Percentiles rank a stretch among this genome's conserved stretches.
These are phyloP conservation scores for Apiotrichum akiyoshidainum DNA, from an alignment of 1,284 basidiomycete genomes.

Conservation along the genomic window DNA sequence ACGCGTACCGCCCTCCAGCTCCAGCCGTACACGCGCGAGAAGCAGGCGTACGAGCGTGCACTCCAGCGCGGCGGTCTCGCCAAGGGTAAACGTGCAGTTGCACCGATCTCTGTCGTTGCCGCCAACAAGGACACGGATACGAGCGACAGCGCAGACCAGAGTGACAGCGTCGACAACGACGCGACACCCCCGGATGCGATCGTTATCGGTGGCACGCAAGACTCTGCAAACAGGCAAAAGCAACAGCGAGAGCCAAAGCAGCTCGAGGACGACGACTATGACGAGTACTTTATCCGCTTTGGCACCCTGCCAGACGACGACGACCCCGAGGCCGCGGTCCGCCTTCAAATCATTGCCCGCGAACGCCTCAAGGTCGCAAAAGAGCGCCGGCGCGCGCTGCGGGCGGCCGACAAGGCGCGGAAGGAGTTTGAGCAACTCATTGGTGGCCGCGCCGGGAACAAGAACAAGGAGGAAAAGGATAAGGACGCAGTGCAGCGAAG, in stretches of 20 bases:
- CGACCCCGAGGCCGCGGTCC: slow-evolving; percentile 17
- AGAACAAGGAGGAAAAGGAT: slow-evolving; percentile 11
- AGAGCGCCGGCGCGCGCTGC: slow-evolving; percentile 20
- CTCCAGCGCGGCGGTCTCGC: slow-evolving; percentile 42
- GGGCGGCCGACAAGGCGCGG: slow-evolving; percentile 25
- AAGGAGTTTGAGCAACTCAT: slow-evolving; percentile 33
- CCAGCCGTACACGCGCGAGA: slow-evolving; percentile 49
- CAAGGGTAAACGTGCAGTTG: slow-evolving; percentile 23
- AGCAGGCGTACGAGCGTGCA: slow-evolving; percentile 41
- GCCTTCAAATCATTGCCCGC: slow-evolving; percentile 38
- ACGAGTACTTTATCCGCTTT: slow-evolving; percentile 40
- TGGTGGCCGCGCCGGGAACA: background rate
- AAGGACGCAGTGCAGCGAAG: slow-evolving; percentile 10
- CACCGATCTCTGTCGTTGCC: slow-evolving; percentile 6
- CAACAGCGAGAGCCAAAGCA: slow-evolving; percentile 12
- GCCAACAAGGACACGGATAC: slow-evolving; percentile 8
- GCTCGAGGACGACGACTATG: slow-evolving; percentile 36
- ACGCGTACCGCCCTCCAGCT: slow-evolving; percentile 49
- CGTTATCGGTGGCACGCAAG: slow-evolving; percentile 39
- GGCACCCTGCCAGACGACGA: slow-evolving; percentile 33
- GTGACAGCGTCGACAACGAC: slow-evolving; percentile 8
- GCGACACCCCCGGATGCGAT: slow-evolving; percentile 29
- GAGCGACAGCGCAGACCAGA: slow-evolving; percentile 20
- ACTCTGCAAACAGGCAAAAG: slow-evolving; percentile 7
- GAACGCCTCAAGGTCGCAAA: slow-evolving; percentile 29